Conservation (phyloP, 2,329 filamentous ascomycete species). For the Aspergillus novoparasiticus region DNA sequence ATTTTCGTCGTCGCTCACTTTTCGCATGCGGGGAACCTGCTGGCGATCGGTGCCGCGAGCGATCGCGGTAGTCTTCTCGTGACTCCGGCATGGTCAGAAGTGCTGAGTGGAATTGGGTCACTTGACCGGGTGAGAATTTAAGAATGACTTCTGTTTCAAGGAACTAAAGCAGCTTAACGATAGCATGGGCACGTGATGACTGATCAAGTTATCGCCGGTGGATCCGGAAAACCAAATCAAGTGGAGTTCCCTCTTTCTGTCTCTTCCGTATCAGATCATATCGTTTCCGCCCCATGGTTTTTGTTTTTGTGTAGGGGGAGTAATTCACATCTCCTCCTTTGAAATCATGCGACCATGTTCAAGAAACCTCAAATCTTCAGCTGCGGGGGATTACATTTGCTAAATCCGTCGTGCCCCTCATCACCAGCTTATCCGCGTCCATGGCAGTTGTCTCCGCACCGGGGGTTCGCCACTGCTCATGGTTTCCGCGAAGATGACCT, state of each 20-base stretch:
- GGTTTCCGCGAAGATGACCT: slow-evolving; percentile 31
- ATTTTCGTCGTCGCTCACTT: slow-evolving; percentile 25
- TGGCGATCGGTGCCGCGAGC: slow-evolving; percentile 24
- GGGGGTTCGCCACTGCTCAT: slow-evolving; percentile 39
- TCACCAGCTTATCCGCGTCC: slow-evolving; percentile 28
- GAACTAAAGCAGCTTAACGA: not conserved
- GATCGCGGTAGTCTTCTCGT: slow-evolving; percentile 23
- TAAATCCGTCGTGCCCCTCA: slow-evolving; percentile 27
- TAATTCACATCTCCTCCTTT: slow-evolving; percentile 20
- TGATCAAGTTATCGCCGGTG: not conserved
- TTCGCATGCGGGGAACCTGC: slow-evolving; percentile 25
- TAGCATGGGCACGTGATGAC: slow-evolving; percentile 7
- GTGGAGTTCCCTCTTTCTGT: no score
- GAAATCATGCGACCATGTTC: slow-evolving; percentile 48
- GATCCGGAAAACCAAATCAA: not conserved
- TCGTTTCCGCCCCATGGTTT: not conserved
- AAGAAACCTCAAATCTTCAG: slow-evolving; percentile 48
- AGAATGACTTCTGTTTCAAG: not conserved
- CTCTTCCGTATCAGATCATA: not conserved
- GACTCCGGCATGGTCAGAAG: slow-evolving; percentile 30
- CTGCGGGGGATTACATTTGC: slow-evolving; percentile 40
- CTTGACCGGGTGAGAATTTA: not conserved
- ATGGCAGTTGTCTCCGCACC: slow-evolving; percentile 22
- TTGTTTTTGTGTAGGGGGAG: slow-evolving; percentile 11
- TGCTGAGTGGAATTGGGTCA: not conserved